Evolutionary conservation across 345 rosid genomes (phyloP).

Genomic region (Corchorus olitorius): DNA sequence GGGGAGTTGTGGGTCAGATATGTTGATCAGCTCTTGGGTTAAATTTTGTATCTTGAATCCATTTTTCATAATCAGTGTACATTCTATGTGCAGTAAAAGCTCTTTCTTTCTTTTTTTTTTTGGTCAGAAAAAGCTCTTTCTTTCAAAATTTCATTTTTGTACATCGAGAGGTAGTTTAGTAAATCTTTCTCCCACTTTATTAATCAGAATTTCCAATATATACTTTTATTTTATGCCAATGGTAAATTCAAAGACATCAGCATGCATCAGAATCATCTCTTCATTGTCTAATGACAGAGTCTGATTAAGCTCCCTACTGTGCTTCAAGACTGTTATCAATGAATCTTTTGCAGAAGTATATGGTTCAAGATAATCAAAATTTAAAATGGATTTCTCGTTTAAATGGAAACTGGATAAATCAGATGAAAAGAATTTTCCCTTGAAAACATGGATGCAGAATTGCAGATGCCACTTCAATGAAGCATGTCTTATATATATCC

Average conservation of each 20-base stretch:
- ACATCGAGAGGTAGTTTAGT: too few relatives aligned
- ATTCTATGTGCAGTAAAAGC: background rate
- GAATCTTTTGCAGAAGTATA: background rate
- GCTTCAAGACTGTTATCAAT: background rate
- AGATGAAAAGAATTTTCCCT: background rate
- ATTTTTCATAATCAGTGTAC: background rate
- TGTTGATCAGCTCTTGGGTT: background rate
- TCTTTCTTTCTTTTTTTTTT: too few relatives aligned
- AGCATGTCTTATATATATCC: conserved; percentile 6
- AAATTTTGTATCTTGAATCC: background rate
- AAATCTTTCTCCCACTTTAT: background rate
- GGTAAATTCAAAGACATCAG: background rate
- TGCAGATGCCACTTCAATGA: background rate
- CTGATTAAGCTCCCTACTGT: background rate
- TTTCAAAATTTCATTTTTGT: background rate
- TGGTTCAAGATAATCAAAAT: background rate
- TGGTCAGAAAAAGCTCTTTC: background rate
- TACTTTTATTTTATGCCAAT: background rate
- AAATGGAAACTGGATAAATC: background rate
- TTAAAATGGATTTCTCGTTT: background rate
- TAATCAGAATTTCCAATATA: background rate
- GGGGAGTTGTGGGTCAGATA: background rate
- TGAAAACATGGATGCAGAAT: background rate
- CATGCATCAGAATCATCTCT: background rate
- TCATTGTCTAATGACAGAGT: background rate